Evolutionary conservation across 495 filamentous ascomycete genomes (phyloP).

Genomic region (Umbilicaria muhlenbergii): DNA sequence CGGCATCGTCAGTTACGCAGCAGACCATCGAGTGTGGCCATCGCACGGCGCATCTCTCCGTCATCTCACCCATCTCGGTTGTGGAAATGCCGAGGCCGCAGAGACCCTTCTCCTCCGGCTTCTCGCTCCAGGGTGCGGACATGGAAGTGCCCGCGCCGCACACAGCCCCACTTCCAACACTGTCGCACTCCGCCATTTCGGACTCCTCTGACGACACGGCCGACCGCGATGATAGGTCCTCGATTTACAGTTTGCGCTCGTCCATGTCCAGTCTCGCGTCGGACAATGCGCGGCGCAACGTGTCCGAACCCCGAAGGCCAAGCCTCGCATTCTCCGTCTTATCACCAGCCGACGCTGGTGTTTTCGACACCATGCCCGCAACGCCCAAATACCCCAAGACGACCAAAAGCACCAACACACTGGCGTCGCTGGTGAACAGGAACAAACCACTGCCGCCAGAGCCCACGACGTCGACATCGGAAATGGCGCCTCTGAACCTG

Average conservation of each 20-base stretch:
- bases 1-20: constrained; percentile 9
- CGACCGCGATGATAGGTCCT: constrained; percentile 14
- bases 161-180: neutral
- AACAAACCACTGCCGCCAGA: constrained; percentile 35
- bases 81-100: constrained; percentile 18
- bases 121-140: constrained; percentile 7
- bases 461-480: constrained; percentile 18
- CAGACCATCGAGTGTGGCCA: constrained; percentile 3
- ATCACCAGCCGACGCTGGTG: constrained; percentile 24
- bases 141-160: too few relatives aligned
- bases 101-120: constrained; percentile 13
- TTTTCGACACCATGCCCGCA: constrained; percentile 22
- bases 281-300: neutral
- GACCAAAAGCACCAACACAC: constrained; percentile 9
- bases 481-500: constrained; percentile 16
- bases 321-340: constrained; percentile 22
- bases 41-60: constrained; percentile 8
- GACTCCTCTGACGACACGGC: constrained; percentile 15
- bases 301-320: constrained; percentile 1
- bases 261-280: constrained; percentile 15
- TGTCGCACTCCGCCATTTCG: constrained; percentile 5
- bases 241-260: constrained; percentile 14
- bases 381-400: constrained; percentile 8
- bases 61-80: constrained; percentile 16
- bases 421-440: constrained; percentile 11